Conservation (phyloP, 495 filamentous ascomycete genomes). For the Talaromyces trachyspermus region DNA sequence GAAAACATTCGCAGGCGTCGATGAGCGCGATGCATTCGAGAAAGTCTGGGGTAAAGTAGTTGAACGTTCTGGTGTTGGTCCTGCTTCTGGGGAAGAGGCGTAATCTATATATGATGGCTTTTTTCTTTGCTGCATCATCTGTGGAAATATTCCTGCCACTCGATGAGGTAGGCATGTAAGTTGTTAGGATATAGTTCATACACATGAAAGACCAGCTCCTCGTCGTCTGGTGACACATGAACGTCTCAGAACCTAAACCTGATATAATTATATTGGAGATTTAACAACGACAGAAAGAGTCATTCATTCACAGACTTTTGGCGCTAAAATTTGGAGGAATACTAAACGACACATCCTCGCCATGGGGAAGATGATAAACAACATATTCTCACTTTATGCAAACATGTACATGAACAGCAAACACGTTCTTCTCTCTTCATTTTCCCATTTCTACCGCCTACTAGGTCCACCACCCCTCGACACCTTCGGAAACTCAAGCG, state of each 20-base stretch:
- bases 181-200: neutral
- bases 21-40: constrained; percentile 33
- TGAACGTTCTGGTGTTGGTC: constrained; percentile 11
- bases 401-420: constrained; percentile 20
- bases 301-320: no score
- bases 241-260: no score
- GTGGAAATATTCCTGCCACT: no score
- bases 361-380: constrained; percentile 8
- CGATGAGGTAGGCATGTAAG: no score
- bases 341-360: no score
- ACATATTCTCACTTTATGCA: constrained; percentile 15
- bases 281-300: no score
- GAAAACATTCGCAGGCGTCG: no score
- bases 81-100: constrained; percentile 3
- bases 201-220: neutral
- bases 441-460: constrained; percentile 9
- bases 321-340: no score
- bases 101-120: constrained; percentile 2
- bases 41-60: constrained; percentile 39
- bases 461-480: constrained; percentile 29
- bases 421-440: neutral
- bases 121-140: no score
- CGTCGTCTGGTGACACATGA: neutral
- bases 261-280: no score
- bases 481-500: constrained; percentile 73